These are phyloP conservation scores for Nigrospora sphaerica DNA, from an alignment of 2,329 filamentous ascomycete species.

Conservation along the genomic window DNA sequence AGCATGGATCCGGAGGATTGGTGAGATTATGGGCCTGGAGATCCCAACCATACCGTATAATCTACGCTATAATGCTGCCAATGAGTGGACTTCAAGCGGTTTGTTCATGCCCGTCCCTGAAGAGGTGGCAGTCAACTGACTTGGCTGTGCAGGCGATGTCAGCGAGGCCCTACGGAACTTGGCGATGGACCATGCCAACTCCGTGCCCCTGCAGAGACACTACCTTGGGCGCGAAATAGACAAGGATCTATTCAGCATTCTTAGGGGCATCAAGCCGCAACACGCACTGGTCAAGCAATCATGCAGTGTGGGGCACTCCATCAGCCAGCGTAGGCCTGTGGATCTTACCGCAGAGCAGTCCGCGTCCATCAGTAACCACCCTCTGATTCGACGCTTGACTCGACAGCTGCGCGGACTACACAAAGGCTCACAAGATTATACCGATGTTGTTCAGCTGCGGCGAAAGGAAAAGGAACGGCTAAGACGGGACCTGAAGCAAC, in stretches of 20 bases:
- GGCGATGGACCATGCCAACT: constrained; percentile 1
- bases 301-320: constrained; percentile 10
- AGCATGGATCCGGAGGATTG: constrained; percentile 9
- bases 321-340: constrained; percentile 7
- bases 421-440: not conserved
- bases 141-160: not conserved
- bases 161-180: constrained; percentile 3
- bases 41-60: constrained; percentile 10
- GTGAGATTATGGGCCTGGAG: constrained; percentile 8
- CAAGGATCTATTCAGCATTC: not conserved
- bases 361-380: constrained; percentile 7
- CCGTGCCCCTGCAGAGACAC: not conserved
- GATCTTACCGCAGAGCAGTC: constrained; percentile 9
- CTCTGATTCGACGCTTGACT: not conserved
- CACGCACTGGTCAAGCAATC: constrained; percentile 9
- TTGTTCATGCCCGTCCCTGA: constrained; percentile 1
- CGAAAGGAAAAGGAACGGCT: constrained; percentile 10
- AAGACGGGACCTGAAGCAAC: constrained; percentile 7
- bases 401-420: not conserved
- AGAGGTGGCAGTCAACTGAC: too few relatives aligned
- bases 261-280: constrained; percentile 5
- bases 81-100: constrained; percentile 13
- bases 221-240: constrained; percentile 1
- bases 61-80: constrained; percentile 12
- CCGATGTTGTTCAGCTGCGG: not conserved